Conservation (phyloP, 78 protist genomes). For the Dictyostelium firmibasis region DNA sequence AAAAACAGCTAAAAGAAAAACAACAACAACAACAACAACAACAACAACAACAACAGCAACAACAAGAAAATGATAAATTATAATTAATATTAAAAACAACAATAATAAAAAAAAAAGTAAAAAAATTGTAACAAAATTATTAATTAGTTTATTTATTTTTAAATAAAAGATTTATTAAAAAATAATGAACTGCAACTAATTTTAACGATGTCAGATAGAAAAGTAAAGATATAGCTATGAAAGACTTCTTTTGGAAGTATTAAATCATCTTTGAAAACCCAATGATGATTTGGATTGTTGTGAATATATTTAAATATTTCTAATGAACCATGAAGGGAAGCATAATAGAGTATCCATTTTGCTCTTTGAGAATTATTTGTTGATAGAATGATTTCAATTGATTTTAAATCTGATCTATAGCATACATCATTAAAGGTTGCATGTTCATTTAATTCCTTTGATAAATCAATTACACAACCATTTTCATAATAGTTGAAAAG, state of each 20-base stretch:
- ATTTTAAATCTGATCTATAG: background rate
- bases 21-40: background rate
- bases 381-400: background rate
- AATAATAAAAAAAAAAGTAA: no score
- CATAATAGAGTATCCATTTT: background rate
- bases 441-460: background rate
- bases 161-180: background rate
- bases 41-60: background rate
- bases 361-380: background rate
- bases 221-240: background rate
- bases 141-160: background rate
- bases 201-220: background rate
- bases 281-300: background rate
- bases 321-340: background rate
- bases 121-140: no score
- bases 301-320: background rate
- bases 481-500: background rate
- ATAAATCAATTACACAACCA: background rate
- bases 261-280: background rate
- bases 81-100: no score
- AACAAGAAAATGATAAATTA: no score
- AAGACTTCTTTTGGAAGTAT: background rate
- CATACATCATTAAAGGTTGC: background rate
- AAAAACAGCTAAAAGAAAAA: slow-evolving; percentile 7
- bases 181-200: background rate